Percentiles rank a stretch among this genome's conserved stretches.
These are phyloP conservation scores for Dothidotthia symphoricarpi DNA, from an alignment of 2,329 filamentous ascomycete species.

Conservation along the genomic window DNA sequence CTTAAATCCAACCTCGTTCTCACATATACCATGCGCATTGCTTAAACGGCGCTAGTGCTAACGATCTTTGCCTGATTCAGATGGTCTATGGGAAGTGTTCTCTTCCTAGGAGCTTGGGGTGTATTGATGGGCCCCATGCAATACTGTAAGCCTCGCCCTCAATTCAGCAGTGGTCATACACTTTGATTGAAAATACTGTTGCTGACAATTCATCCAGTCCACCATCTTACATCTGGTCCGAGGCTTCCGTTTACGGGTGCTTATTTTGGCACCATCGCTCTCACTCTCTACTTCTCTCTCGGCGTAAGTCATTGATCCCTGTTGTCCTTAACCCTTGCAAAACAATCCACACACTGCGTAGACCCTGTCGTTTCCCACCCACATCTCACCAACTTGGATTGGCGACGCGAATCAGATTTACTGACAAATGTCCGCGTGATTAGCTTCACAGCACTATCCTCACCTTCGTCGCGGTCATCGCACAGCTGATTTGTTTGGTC, in stretches of 20 bases:
- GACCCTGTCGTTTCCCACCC: constrained; percentile 23
- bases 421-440: constrained; percentile 40
- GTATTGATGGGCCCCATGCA: constrained; percentile 87
- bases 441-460: constrained; percentile 74
- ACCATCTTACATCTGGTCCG: constrained; percentile 79
- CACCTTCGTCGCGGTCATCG: constrained; percentile 77
- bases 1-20: constrained; percentile 29
- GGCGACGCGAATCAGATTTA: constrained; percentile 20
- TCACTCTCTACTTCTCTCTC: constrained; percentile 89
- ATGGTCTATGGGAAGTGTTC: constrained; percentile 88
- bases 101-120: constrained; percentile 91
- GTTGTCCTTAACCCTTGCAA: constrained; percentile 12
- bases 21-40: constrained; percentile 28
- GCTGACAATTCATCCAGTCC: constrained; percentile 46
- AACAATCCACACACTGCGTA: constrained; percentile 19
- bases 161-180: constrained; percentile 11
- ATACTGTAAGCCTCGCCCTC: constrained; percentile 56
- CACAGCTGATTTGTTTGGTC: constrained; percentile 77
- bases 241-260: constrained; percentile 89
- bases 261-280: constrained; percentile 87
- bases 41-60: constrained; percentile 35
- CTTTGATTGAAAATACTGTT: constrained; percentile 6
- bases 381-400: constrained; percentile 20
- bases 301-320: constrained; percentile 65
- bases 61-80: constrained; percentile 52